These are phyloP conservation scores for Chaetoceros muelleri DNA, from an alignment of 108 stramenopile genomes.

Conservation along the genomic window DNA sequence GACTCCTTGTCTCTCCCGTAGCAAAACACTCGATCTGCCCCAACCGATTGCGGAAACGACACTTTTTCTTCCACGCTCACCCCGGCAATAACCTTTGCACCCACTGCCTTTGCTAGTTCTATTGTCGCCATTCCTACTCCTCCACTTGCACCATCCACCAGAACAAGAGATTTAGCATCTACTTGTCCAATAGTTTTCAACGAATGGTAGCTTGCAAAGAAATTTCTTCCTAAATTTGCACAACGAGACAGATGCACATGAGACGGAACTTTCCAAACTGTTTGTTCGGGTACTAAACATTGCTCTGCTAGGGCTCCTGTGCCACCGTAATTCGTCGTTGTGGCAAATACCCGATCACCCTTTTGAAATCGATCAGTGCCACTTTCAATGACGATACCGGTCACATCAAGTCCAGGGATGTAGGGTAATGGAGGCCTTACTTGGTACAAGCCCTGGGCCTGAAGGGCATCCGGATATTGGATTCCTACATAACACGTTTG, in stretches of 20 bases:
- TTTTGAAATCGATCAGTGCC: constrained; percentile 18
- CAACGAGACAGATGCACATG: constrained; percentile 25
- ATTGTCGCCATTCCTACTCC: constrained; percentile 73
- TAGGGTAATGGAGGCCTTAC: constrained; percentile 50
- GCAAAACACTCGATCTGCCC: constrained; percentile 45
- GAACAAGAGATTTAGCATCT: constrained; percentile 29
- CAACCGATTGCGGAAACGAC: constrained; percentile 17
- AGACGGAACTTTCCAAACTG: constrained; percentile 40
- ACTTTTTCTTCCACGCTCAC: constrained; percentile 38
- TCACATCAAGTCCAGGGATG: constrained; percentile 57
- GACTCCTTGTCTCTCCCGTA: constrained; percentile 38
- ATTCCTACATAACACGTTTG: constrained; percentile 46
- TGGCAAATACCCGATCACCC: constrained; percentile 54
- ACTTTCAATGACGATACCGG: constrained; percentile 33
- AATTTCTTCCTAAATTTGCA: constrained; percentile 58
- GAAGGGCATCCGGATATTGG: constrained; percentile 63
- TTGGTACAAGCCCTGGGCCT: constrained; percentile 56
- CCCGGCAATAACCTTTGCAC: constrained; percentile 58
- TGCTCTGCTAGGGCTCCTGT: constrained; percentile 43
- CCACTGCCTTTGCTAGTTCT: constrained; percentile 60
- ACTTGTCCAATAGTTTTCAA: constrained; percentile 44
- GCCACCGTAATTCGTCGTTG: constrained; percentile 38
- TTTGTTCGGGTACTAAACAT: constrained; percentile 19
- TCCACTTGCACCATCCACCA: constrained; percentile 63
- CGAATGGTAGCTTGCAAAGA: constrained; percentile 58